Evolutionary conservation across 2,329 filamentous ascomycete species (phyloP), one percentile per base, ranked within the genome.

Genomic region (Botrytis cinerea): DNA sequence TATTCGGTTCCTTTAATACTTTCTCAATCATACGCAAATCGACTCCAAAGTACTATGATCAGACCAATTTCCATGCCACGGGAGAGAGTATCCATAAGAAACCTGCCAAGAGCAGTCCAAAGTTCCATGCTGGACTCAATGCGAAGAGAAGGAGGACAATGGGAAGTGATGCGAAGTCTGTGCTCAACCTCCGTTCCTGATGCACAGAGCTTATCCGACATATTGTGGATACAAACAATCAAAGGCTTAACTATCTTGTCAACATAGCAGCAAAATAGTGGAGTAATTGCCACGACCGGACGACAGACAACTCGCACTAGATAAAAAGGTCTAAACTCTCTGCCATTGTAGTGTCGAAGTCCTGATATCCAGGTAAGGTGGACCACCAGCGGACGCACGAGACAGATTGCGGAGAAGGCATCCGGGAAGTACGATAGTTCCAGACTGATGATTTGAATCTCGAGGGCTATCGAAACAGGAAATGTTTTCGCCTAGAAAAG

Each of bases 1-100:
- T 28, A 71, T 77, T 68, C 73, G 75, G 61, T 57, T 73, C 46
- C 75, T 79, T 80, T 76, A 78, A 79, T 79, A 79, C 74, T 75
- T 76, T 32, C 66, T 73, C 25, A 18, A 68, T 43, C 62, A 60
- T 60, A 48, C 22, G 40, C 43, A 60, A 68, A 69, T 25, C 62
- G 22, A 45, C 62, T 46, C 28, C 25, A 32, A 22, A 28, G 22
- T 20, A 46, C 18, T 69, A 69, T 68, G 43, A 25, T 57, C 68
- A 35, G 68, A 38, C 63, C 18, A 73, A 38, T 32, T n/a, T 63
- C 14, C 32, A 46, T 32, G 60, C 32, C 25, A 57, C 48, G 46
- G 35, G 40, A 35, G 46, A 25, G 14, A 43, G 70, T n/a, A 57
- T 35, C 35, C 61, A 72, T 43, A 32, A n/a, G 40, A 68, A 72